Evolutionary conservation across 1,139 yeast genomes (phyloP), one percentile per base, ranked within the genome.

Genomic region (Pichia norvegensis): DNA sequence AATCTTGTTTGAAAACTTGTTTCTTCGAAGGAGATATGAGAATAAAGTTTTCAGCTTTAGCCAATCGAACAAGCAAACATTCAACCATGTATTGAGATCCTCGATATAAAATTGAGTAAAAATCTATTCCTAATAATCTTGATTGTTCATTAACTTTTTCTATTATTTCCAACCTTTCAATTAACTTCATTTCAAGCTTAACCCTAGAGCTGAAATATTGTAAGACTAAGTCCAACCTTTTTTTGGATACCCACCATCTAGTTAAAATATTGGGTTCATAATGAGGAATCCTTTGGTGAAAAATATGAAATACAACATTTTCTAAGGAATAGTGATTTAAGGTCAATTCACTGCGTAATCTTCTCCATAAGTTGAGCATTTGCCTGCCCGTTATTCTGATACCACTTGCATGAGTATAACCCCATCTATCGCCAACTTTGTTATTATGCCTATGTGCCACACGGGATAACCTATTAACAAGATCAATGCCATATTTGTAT

Each of bases 51-150:
- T 88, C 95, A 10, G 78, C 70, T 57, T 87, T 87, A 29, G 94
- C 75, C 22, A 92, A 67, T 46, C 98, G 67, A 4, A 78, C 65
- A 54, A 92, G 64, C 38, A 90, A 73, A 0, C 97, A 85, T 59
- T 92, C 98, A 3, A 92, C 96, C 59, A 86, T 90, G 60, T 73
- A 92, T 58, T 92, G 98, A 0, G 97, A 88, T 0, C 98, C 98
- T 50, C 98, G 68, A 46, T 86, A 82, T 52, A 85, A 78, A 17
- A 88, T 88, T 1, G 97, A 87, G 59, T 81, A 76, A 62, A 88
- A 92, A 57, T 92, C 97, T 38, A 92, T 79, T 0, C 98, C 98
- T 36, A 88, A 76, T 35, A 92, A 64, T 40, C 96, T 70, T 0
- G 97, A 87, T 61, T 86, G 85, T 55, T 90, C 97, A 19, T 84